Base-by-base conservation (phyloP, 2,329 filamentous ascomycete genomes). In the Fusarium globosum region DNA sequence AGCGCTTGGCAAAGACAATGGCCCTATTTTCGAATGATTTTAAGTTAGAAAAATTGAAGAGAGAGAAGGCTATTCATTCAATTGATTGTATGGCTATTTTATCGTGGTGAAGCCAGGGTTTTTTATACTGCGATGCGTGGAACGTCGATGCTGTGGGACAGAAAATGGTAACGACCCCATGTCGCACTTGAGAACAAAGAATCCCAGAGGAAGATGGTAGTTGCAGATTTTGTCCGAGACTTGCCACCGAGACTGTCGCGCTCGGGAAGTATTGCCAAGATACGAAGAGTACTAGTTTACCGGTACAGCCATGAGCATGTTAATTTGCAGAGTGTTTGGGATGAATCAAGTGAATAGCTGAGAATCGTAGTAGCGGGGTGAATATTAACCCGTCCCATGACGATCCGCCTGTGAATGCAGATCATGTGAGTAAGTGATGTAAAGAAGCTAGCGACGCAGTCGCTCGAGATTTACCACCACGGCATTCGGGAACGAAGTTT, bases 281-380 rank as follows among this genome's bases (percentile, higher is more conserved):
- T 33, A 33, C 4, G 30, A 33, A 33, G 30, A 13, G 30, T 26
- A 26, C 6, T 15, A 15, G 33, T 15, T 35, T 35, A 35, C 15
- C 6, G 1, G 14, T 15, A 1, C 33, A 35, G 33, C 33, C 6
- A 15, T 15, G 6, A 15, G 33, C 6, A 35, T 35, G 14, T 33
- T 2, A 14, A 14, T 14, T 33, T 33, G 30, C 4, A 33, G 30
- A 33, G 12, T 33, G 30, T 14, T 14, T 33, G 30, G 30, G 13
- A 33, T 14, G 30, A 33, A 33, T 1, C 3, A 33, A 9, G 35
- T 35, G 35, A 35, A 35, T 16, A 10, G 16, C 15, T 18, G 15
- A 41, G 13, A 6, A n/a, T 10, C 21, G 14, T 15, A 0, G 2
- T 3, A 13, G 6, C 1, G 0, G 13, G 14, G 15, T 15, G 39